Evolutionary conservation across 2,329 filamentous ascomycete genomes (phyloP), one percentile per base, ranked within the genome.

Genomic region (Cladosporium sp.): DNA sequence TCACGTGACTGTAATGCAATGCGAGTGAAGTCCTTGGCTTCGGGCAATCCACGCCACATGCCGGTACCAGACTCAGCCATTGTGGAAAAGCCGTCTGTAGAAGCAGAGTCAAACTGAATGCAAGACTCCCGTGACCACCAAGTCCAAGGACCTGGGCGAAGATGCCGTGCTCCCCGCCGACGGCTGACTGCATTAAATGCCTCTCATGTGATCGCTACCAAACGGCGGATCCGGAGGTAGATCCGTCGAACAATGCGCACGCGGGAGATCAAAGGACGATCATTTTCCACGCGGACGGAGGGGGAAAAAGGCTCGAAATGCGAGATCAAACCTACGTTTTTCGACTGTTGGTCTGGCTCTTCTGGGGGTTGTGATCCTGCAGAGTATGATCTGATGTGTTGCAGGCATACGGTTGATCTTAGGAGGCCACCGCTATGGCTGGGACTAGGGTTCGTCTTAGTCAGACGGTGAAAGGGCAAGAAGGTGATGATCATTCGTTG

Each of bases 171-270:
- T 27, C 22, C 22, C 22, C 32, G n/a, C n/a, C n/a, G 20, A 16
- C 45, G 45, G 36, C 27, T 40, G 38, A 36, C 25, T 40, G 45
- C 45, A 48, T 48, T 25, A 33, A 22, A 8, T 20, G 11, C 1
- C 20, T 32, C 36, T 48, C 45, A 48, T 48, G 45, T 48, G 45
- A 48, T 36, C 33, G 20, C 8, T 40, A n/a, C 16, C 16, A 19
- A 2, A 16, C 16, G 16, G 36, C 13, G 19, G 15, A 16, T 7
- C n/a, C 36, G 36, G 36, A 38, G 36, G 13, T 8, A 38, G 36
- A 19, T 13, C 36, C 36, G 36, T 16, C n/a, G n/a, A n/a, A n/a
- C n/a, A n/a, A n/a, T n/a, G n/a, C n/a, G n/a, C n/a, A n/a, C n/a
- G n/a, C n/a, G n/a, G n/a, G n/a, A n/a, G n/a, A n/a, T n/a, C n/a